phyloP scores from a whole-genome alignment of 2,329 filamentous ascomycete species.

The Hansfordia pulvinata region DNA sequence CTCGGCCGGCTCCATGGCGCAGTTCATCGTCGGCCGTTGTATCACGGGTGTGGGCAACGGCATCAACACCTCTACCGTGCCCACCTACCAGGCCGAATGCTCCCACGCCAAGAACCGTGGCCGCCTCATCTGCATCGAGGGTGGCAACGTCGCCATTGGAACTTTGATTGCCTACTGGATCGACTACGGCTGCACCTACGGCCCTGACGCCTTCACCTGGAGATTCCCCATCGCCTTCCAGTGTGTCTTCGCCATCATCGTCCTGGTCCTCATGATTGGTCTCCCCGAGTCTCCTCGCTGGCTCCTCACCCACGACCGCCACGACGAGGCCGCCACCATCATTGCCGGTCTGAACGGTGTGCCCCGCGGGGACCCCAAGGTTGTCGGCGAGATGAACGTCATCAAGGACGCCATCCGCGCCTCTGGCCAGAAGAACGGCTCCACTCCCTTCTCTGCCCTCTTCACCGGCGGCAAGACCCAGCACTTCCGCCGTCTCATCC shows the following conservation, averaged over 20 bases:
- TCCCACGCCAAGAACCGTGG: conserved; percentile 39
- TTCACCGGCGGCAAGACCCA: conserved; percentile 49
- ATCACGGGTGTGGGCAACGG: conserved; percentile 37
- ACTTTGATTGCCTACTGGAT: conserved; percentile 28
- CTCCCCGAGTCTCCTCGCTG: conserved; percentile 41
- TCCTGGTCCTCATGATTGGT: conserved; percentile 21
- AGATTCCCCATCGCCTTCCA: conserved; percentile 26
- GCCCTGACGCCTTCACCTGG: conserved; percentile 20
- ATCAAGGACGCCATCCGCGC: conserved; percentile 17
- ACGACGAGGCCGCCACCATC: conserved; percentile 35
- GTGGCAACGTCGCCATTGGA: conserved; percentile 26
- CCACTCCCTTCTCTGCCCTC: conserved; percentile 24
- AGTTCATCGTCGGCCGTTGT: conserved; percentile 33
- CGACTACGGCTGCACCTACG: conserved; percentile 23
- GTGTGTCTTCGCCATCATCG: conserved; percentile 28
- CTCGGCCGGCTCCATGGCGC: conserved; percentile 28
- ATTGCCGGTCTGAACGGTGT: conserved; percentile 40
- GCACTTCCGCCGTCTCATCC: conserved; percentile 47
- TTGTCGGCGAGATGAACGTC: conserved; percentile 32
- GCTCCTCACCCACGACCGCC: conserved; percentile 28
- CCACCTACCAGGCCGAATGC: conserved; percentile 26
- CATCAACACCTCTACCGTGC: conserved; percentile 31
- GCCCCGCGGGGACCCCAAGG: conserved; percentile 26
- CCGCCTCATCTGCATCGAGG: conserved; percentile 44
- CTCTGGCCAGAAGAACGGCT: conserved; percentile 15